phyloP scores from a whole-genome alignment of 2,329 filamentous ascomycete species.

The Cryphonectria parasitica region DNA sequence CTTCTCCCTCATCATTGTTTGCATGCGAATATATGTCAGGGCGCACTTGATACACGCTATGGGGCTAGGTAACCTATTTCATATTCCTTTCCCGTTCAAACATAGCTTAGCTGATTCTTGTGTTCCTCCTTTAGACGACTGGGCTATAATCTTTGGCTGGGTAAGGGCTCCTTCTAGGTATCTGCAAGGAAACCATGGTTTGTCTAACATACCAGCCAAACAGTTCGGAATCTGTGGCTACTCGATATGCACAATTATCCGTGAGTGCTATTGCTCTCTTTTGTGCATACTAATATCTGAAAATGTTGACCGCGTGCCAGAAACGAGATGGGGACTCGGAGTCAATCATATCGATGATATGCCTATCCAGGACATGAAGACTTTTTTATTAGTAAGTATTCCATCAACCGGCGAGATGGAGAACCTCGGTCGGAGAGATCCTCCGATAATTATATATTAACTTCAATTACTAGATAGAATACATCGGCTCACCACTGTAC shows the following conservation, averaged over 20 bases:
- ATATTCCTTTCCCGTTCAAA: not conserved
- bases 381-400: constrained; percentile 5
- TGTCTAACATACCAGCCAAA: not conserved
- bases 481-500: not conserved
- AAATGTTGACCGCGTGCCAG: not conserved
- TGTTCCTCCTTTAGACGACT: constrained; percentile 3
- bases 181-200: not conserved
- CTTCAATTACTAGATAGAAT: constrained; percentile 1
- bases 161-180: not conserved
- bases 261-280: not conserved
- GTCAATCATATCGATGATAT: constrained; percentile 5
- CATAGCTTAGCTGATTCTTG: not conserved
- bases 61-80: not conserved
- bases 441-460: not conserved
- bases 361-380: not conserved
- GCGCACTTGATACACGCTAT: constrained; percentile 2
- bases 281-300: too few species aligned
- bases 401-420: not conserved
- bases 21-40: constrained; percentile 15
- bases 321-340: constrained; percentile 17
- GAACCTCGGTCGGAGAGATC: too few species aligned
- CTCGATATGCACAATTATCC: constrained; percentile 2
- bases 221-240: constrained; percentile 18
- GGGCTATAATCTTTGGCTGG: constrained; percentile 9
- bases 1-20: constrained; percentile 6